Conservation (phyloP, 495 filamentous ascomycete genomes). For the Tuber umbilicatum region DNA sequence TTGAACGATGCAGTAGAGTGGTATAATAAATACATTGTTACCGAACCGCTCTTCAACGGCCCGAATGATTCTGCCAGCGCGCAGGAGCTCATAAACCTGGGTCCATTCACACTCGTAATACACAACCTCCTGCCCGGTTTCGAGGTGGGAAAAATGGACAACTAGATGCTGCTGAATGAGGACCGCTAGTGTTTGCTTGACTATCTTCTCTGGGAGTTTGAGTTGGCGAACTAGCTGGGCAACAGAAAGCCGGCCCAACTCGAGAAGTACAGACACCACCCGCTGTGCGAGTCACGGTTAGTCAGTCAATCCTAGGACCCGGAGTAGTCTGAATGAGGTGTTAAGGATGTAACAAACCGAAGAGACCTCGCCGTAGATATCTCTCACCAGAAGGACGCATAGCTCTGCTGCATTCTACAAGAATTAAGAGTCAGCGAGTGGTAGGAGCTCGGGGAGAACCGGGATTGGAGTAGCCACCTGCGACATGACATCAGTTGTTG, state of each 20-base stretch:
- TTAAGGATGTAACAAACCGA: slow-evolving; percentile 57
- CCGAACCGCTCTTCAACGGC: slow-evolving; percentile 66
- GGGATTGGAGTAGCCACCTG: slow-evolving; percentile 28
- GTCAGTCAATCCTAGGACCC: slow-evolving; percentile 26
- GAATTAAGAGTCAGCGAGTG: slow-evolving; percentile 16
- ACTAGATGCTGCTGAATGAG: slow-evolving; percentile 85
- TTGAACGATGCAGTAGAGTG: not conserved
- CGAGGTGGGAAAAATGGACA: slow-evolving; percentile 60
- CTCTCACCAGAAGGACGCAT: slow-evolving; percentile 78
- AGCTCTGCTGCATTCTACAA: slow-evolving; percentile 63
- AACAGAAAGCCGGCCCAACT: slow-evolving; percentile 67
- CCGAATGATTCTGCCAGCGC: slow-evolving; percentile 74
- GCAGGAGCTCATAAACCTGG: slow-evolving; percentile 69
- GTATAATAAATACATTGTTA: slow-evolving; percentile 32
- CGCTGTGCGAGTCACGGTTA: slow-evolving; percentile 42
- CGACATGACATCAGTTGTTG: slow-evolving; percentile 35
- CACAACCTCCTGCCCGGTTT: slow-evolving; percentile 51
- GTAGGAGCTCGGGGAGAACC: slow-evolving; percentile 12
- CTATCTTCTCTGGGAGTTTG: slow-evolving; percentile 57
- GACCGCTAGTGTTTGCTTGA: slow-evolving; percentile 70
- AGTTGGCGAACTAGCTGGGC: slow-evolving; percentile 60
- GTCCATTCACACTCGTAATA: slow-evolving; percentile 60
- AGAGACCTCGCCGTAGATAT: slow-evolving; percentile 80
- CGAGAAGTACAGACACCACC: slow-evolving; percentile 69
- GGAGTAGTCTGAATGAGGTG: not conserved